phyloP scores from a whole-genome alignment of 202 grass and related monocot genomes.

The Cymbopogon flexuosus region DNA sequence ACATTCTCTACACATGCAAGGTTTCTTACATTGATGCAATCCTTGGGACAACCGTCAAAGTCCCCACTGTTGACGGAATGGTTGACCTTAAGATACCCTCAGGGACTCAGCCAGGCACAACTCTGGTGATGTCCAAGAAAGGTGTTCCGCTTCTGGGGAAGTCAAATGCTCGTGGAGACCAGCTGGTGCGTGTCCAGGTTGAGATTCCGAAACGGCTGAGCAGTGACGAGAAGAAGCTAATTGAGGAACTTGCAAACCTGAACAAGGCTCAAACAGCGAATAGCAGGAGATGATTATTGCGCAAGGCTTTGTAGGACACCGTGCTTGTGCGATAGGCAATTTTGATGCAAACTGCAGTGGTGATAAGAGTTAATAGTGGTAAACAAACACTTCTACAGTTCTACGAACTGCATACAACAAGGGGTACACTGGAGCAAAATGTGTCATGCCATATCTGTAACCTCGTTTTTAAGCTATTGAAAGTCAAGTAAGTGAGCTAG shows the following conservation, averaged over 20 bases:
- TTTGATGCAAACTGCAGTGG: slow-evolving; percentile 48
- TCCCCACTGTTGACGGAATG: slow-evolving; percentile 78
- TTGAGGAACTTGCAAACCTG: slow-evolving; percentile 82
- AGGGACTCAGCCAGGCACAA: slow-evolving; percentile 85
- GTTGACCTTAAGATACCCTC: slow-evolving; percentile 95
- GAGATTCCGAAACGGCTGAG: slow-evolving; percentile 94
- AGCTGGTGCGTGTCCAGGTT: slow-evolving; percentile 88
- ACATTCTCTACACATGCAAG: slow-evolving; percentile 93
- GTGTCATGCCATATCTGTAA: slow-evolving; percentile 24
- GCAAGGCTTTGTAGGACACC: slow-evolving; percentile 4
- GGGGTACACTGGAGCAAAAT: background rate
- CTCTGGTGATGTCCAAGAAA: slow-evolving; percentile 95
- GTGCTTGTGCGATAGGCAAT: slow-evolving; percentile 33
- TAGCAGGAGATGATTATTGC: slow-evolving; percentile 46
- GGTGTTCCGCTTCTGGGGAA: slow-evolving; percentile 87
- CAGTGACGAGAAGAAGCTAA: slow-evolving; percentile 76
- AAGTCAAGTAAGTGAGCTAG: slow-evolving; percentile 22
- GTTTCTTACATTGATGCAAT: slow-evolving; percentile 97
- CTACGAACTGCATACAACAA: slow-evolving; percentile 2
- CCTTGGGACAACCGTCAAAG: slow-evolving; percentile 84
- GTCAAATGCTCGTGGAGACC: slow-evolving; percentile 71
- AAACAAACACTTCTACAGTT: background rate
- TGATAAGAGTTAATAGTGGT: background rate
- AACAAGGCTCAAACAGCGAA: slow-evolving; percentile 60
- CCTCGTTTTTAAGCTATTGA: slow-evolving; percentile 20